Conservation (phyloP, 2,329 filamentous ascomycete genomes). For the Colletotrichum viniferum region DNA sequence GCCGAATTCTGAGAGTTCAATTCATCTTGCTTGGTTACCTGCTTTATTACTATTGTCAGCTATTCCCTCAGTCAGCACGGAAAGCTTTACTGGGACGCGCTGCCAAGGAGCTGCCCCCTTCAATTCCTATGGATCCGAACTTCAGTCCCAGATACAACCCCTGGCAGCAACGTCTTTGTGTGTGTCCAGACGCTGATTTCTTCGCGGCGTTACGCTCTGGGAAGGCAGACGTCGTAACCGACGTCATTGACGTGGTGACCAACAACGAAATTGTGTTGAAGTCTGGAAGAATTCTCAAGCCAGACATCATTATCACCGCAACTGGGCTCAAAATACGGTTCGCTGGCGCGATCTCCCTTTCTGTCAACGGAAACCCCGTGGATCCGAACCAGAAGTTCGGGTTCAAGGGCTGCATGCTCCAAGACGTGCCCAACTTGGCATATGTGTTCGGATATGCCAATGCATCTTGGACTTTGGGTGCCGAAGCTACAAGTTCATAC, state of each 20-base stretch:
- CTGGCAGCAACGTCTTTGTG: constrained; percentile 73
- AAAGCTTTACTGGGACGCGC: constrained; percentile 42
- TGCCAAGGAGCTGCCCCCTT: constrained; percentile 48
- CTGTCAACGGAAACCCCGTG: constrained; percentile 53
- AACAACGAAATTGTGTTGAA: constrained; percentile 46
- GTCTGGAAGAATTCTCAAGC: constrained; percentile 48
- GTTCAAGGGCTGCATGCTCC: constrained; percentile 67
- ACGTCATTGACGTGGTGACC: constrained; percentile 49
- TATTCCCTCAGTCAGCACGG: neutral
- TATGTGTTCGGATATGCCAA: constrained; percentile 66
- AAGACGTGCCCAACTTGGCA: constrained; percentile 65
- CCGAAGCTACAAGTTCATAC: constrained; percentile 56
- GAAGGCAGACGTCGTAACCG: constrained; percentile 48
- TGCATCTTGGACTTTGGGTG: constrained; percentile 66
- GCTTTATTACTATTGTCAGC: constrained; percentile 30
- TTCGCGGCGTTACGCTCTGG: constrained; percentile 42
- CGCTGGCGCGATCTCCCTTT: constrained; percentile 54
- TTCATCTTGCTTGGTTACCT: constrained; percentile 38
- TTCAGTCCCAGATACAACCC: constrained; percentile 61
- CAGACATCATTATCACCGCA: constrained; percentile 69
- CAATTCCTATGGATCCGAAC: constrained; percentile 55
- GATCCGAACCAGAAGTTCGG: constrained; percentile 49
- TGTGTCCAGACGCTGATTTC: constrained; percentile 53
- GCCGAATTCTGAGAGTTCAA: constrained; percentile 51
- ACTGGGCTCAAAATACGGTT: constrained; percentile 65